phyloP scores from a whole-genome alignment of 83 land plant species.

The Picea abies region DNA sequence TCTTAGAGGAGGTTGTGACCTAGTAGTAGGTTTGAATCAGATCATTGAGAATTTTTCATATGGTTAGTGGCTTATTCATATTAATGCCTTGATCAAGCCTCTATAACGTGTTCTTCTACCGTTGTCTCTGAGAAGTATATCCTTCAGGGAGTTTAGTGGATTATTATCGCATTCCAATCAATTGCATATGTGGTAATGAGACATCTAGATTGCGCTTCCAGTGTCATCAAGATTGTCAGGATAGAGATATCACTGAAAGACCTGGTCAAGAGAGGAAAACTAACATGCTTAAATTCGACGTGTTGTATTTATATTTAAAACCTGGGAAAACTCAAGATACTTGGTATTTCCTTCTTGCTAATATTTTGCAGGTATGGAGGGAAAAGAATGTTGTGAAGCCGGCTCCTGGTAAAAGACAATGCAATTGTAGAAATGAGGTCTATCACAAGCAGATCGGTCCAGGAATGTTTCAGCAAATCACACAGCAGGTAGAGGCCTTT shows the following conservation, averaged over 20 bases:
- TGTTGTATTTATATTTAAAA: neutral
- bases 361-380: conserved; percentile 78
- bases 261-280: neutral
- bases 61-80: neutral
- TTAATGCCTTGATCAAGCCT: neutral
- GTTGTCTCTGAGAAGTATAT: no score
- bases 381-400: conserved; percentile 93
- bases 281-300: neutral
- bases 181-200: neutral
- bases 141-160: no score
- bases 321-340: neutral
- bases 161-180: no score
- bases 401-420: conserved; percentile 92
- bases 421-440: conserved; percentile 94
- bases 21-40: neutral
- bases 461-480: conserved; percentile 97
- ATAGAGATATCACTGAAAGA: neutral
- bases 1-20: neutral
- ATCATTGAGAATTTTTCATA: neutral
- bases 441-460: conserved; percentile 94
- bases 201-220: neutral
- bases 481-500: conserved; percentile 64
- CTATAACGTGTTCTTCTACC: no score
- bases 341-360: conserved; percentile 6
- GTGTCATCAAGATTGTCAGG: neutral